phyloP scores from a whole-genome alignment of 768 basidiomycete species.

The Clavulina sp. region DNA sequence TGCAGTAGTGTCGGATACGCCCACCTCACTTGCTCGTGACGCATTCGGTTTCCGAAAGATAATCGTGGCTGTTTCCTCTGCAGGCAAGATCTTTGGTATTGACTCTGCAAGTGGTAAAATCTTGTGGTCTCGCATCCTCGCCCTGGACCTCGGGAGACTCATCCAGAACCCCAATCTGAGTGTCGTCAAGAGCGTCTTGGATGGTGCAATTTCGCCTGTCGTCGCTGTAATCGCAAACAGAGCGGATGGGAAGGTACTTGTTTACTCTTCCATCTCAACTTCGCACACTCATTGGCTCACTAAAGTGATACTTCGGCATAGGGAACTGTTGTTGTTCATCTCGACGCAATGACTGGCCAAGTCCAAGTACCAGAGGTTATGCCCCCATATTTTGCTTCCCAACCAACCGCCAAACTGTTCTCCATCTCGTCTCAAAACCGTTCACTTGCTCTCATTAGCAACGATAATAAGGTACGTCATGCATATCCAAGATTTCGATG shows the following conservation, averaged over 20 bases:
- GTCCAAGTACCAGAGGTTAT: not conserved
- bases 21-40: slow-evolving; percentile 39
- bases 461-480: not conserved
- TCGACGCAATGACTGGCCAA: slow-evolving; percentile 61
- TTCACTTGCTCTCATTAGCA: not conserved
- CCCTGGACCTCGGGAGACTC: slow-evolving; percentile 41
- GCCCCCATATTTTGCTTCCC: not conserved
- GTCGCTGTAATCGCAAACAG: not conserved
- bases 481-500: not conserved
- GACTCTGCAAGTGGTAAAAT: slow-evolving; percentile 63
- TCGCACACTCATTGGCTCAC: not conserved
- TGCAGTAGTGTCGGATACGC: slow-evolving; percentile 18
- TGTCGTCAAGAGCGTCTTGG: not conserved
- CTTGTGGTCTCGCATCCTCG: slow-evolving; percentile 65
- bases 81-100: slow-evolving; percentile 65
- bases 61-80: slow-evolving; percentile 48
- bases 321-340: slow-evolving; percentile 50
- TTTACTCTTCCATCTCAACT: not conserved
- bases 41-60: slow-evolving; percentile 78
- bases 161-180: not conserved
- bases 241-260: not conserved
- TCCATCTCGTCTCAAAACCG: not conserved
- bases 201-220: not conserved
- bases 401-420: not conserved
- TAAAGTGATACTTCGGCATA: no score